Base-by-base conservation (phyloP, 345 rosid species). In the Camelina neglecta region DNA sequence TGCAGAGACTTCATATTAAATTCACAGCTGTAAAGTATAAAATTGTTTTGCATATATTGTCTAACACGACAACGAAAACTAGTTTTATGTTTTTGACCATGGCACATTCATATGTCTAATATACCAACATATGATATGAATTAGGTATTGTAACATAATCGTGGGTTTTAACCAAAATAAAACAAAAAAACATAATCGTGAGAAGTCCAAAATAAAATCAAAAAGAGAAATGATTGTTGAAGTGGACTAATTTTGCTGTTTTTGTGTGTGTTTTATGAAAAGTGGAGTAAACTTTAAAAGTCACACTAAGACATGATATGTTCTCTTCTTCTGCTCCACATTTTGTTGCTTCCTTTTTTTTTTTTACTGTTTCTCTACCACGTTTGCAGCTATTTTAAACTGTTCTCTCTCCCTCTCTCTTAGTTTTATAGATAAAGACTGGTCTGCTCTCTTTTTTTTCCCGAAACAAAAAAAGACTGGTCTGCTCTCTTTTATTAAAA, bases 201-300 rank as follows among this genome's bases (percentile, higher is more conserved):
- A 66, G 18, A 7, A 51, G 31, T 50, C 31, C 5, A 16, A n/a
- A 8, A 45, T 15, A 0, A 11, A 18, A 23, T 50, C 29, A 36
- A 64, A 55, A 65, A n/a, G 71, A 31, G 49, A 11, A 73, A 68
- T 73, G 63, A 60, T 68, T 68, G 20, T 29, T 36, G n/a, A 60
- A 75, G 39, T 60, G 36, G 74, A 75, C 57, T 68, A 68, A 5
- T 5, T 48, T 26, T 24, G 44, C 47, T 16, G 45, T 41, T 3
- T 38, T 20, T 24, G 12, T 48, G 36, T 50, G 51, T 48, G 29
- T 26, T 26, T 15, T 9, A 16, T 8, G 72, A 36, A 54, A 59
- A 58, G 68, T 75, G 73, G 73, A 50, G 54, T 41, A 60, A 73
- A 69, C 74, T 75, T 75, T 69, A 69, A 7, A 75, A 61, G 79